Percentiles rank a stretch among this genome's conserved stretches.
Evolutionary conservation across 306 rosid species (phyloP).

Genomic region (Rosa lucieae): DNA sequence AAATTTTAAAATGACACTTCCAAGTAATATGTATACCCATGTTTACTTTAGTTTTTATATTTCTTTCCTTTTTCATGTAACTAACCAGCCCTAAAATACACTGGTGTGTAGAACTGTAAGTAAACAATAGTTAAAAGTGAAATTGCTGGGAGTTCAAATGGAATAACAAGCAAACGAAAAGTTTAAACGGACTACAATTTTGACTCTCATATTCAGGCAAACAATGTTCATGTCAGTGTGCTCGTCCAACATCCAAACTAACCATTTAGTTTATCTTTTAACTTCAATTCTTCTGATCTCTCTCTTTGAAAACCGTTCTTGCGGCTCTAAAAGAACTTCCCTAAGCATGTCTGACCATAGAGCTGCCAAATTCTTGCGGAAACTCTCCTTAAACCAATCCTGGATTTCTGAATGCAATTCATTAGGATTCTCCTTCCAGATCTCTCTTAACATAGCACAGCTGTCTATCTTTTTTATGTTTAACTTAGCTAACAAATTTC

Average conservation of each 20-base stretch:
- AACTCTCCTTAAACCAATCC: conserved; percentile 81
- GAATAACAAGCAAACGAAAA: no score
- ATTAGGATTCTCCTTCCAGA: conserved; percentile 71
- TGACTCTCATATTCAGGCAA: neutral
- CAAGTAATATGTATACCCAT: no score
- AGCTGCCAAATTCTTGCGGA: conserved; percentile 42
- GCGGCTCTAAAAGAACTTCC: conserved; percentile 52
- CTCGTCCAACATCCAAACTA: neutral
- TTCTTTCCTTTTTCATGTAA: no score
- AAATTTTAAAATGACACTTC: no score
- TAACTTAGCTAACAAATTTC: conserved; percentile 59
- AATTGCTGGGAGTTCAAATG: no score
- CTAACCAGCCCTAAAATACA: no score
- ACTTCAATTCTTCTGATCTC: conserved; percentile 3
- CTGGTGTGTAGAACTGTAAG: no score
- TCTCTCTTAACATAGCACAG: conserved; percentile 51
- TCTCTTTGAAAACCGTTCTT: conserved; percentile 34
- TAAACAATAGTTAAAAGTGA: no score
- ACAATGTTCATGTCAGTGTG: neutral
- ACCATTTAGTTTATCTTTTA: neutral
- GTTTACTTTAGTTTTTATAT: no score
- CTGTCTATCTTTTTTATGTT: conserved; percentile 45
- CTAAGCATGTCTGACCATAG: conserved; percentile 70
- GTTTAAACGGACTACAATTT: neutral
- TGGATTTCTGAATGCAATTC: conserved; percentile 61